Evolutionary conservation across 2,329 filamentous ascomycete genomes (phyloP).

Genomic region (Sarocladium brachiariae): DNA sequence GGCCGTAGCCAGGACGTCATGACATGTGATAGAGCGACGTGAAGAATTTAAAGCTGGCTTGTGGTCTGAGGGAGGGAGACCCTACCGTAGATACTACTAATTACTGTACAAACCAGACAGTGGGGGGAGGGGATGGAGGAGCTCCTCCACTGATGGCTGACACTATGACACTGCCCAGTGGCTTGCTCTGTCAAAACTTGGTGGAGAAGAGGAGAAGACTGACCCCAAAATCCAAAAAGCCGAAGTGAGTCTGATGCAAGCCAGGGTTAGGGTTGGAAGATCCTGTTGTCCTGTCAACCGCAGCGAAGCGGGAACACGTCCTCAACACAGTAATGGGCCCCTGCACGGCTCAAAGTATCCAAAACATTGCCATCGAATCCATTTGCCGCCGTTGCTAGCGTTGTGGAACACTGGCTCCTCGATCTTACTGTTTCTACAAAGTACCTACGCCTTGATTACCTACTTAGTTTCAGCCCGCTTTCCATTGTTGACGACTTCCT

Average conservation of each 20-base stretch:
- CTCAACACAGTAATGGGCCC: neutral
- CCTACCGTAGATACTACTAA: too few relatives aligned
- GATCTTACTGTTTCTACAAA: neutral
- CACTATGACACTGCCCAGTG: too few relatives aligned
- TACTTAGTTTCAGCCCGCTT: too few relatives aligned
- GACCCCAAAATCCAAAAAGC: neutral
- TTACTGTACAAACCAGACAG: neutral
- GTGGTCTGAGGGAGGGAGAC: neutral
- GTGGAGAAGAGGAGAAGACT: too few relatives aligned
- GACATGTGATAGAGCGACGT: conserved; percentile 13
- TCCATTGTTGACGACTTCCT: conserved; percentile 3
- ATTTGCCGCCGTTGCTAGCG: neutral
- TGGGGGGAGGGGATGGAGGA: neutral
- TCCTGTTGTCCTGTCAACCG: neutral
- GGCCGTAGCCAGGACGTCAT: conserved; percentile 29
- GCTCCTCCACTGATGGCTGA: too few relatives aligned
- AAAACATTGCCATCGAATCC: conserved; percentile 4
- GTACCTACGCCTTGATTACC: too few relatives aligned
- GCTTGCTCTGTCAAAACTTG: too few relatives aligned
- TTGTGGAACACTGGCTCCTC: neutral
- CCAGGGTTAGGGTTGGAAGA: conserved; percentile 1
- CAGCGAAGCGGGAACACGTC: neutral
- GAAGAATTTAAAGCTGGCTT: neutral
- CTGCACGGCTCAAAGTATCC: neutral
- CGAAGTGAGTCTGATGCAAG: neutral